Conservation (phyloP, 2,329 filamentous ascomycete genomes). For the Teratosphaeria pseudoeucalypti region DNA sequence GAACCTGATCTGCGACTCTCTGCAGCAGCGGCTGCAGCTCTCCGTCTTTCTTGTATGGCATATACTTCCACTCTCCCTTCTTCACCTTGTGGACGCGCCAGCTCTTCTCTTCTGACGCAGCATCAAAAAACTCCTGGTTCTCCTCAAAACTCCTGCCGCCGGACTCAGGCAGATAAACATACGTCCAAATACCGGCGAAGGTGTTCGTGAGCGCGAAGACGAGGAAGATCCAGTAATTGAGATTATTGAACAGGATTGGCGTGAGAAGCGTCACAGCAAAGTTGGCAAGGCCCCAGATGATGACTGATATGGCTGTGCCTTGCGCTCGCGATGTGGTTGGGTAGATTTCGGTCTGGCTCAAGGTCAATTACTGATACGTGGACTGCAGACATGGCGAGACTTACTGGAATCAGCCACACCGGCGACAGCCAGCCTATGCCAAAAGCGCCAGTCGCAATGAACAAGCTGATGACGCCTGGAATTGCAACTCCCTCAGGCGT, state of each 20-base stretch:
- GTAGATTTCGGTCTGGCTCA: constrained; percentile 41
- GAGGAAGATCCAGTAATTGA: constrained; percentile 49
- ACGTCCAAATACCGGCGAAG: constrained; percentile 47
- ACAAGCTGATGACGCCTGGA: constrained; percentile 42
- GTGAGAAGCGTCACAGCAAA: constrained; percentile 49
- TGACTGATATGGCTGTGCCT: constrained; percentile 45
- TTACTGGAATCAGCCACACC: constrained; percentile 45
- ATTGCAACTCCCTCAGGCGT: constrained; percentile 37
- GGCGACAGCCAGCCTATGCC: constrained; percentile 52
- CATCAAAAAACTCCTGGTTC: constrained; percentile 49
- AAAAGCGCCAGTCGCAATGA: constrained; percentile 50
- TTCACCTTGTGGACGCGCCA: constrained; percentile 47
- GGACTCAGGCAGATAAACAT: constrained; percentile 42
- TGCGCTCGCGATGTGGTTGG: constrained; percentile 45
- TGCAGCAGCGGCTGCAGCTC: constrained; percentile 37
- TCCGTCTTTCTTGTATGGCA: constrained; percentile 35
- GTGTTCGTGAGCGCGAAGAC: constrained; percentile 46
- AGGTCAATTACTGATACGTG: not conserved
- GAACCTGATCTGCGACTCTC: constrained; percentile 34
- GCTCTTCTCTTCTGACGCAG: constrained; percentile 39
- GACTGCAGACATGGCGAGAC: not conserved
- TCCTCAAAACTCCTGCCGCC: constrained; percentile 50
- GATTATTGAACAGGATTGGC: constrained; percentile 49
- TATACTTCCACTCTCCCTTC: constrained; percentile 39
- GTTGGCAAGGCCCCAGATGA: constrained; percentile 48